A percentile compares a stretch with the other conserved stretches of the same genome.
These are phyloP conservation scores for Hyphopichia fennica DNA, from an alignment of 1,139 yeast genomes.

Conservation along the genomic window DNA sequence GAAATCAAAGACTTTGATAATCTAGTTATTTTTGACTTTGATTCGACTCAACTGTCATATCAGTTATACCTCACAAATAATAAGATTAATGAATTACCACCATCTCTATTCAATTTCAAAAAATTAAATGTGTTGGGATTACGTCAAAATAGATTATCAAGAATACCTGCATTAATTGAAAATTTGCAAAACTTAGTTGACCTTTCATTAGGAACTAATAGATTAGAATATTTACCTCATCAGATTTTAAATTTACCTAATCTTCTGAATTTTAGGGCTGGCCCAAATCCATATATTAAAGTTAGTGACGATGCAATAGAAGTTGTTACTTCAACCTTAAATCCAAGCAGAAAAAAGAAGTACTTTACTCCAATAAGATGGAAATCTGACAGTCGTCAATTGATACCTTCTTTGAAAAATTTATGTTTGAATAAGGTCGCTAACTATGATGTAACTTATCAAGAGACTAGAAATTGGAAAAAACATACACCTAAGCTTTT, in stretches of 20 bases:
- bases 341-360: conserved; percentile 9
- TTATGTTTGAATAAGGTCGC: conserved; percentile 39
- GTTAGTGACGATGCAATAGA: conserved; percentile 30
- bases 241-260: conserved; percentile 33
- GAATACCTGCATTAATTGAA: conserved; percentile 37
- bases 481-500: conserved; percentile 34
- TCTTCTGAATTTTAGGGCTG: conserved; percentile 37
- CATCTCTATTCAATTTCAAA: conserved; percentile 41
- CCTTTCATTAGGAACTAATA: conserved; percentile 40
- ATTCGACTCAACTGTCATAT: conserved; percentile 23
- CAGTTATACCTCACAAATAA: conserved; percentile 43
- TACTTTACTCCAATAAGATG: conserved; percentile 4
- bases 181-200: conserved; percentile 35
- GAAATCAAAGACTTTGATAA: conserved; percentile 46
- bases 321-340: conserved; percentile 13
- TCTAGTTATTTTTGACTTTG: conserved; percentile 36
- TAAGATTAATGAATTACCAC: conserved; percentile 30
- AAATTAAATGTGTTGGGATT: conserved; percentile 44
- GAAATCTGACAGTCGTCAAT: conserved; percentile 5
- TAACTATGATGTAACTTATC: conserved; percentile 43
- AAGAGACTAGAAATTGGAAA: conserved; percentile 46
- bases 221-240: conserved; percentile 34
- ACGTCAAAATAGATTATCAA: conserved; percentile 36
- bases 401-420: conserved; percentile 32
- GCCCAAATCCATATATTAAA: conserved; percentile 43